Evolutionary conservation across 2,329 filamentous ascomycete species (phyloP), one percentile per base, ranked within the genome.

Genomic region (Stagonosporopsis vannaccii): DNA sequence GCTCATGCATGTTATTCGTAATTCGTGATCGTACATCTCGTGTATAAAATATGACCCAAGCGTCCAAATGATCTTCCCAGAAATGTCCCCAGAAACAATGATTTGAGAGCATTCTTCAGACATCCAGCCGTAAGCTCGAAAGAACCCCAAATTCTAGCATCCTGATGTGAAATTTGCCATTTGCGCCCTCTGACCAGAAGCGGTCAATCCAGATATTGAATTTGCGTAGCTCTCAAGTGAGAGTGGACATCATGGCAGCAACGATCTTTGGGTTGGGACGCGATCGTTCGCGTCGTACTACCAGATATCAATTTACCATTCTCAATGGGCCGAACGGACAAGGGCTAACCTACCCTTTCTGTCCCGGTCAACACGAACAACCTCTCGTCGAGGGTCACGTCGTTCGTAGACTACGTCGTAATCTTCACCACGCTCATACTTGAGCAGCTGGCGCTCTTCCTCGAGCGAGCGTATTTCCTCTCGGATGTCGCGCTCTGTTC

Each of bases 291-390:
- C 65, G 68, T 61, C 71, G 71, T 61, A 63, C 74, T 74, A 67
- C 69, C 59, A 66, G 70, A 64, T 54, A 71, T 78, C 73, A 75
- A 74, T 65, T 46, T 59, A 57, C 65, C 66, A 59, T 67, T 67
- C 66, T 62, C 72, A 77, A 71, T 87, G 84, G 80, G 87, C 87
- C 72, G 90, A 90, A 78, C 91, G 85, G 81, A 90, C 90, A 80
- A 93, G 87, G 82, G 88, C 86, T 87, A 95, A 88, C 90, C 89
- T 95, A 96, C 93, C 92, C 92, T 91, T 95, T 83, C 89, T 89
- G 80, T 97, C 92, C 82, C 90, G 92, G 79, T 92, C 90, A 69
- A 97, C 87, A 67, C 89, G 83, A 61, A 90, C 81, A 50, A 87
- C 77, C 56, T 87, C 84, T 46, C 66, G 82, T 69, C 66, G 79